Evolutionary conservation across 306 rosid genomes (phyloP).

Genomic region (Malus domestica): DNA sequence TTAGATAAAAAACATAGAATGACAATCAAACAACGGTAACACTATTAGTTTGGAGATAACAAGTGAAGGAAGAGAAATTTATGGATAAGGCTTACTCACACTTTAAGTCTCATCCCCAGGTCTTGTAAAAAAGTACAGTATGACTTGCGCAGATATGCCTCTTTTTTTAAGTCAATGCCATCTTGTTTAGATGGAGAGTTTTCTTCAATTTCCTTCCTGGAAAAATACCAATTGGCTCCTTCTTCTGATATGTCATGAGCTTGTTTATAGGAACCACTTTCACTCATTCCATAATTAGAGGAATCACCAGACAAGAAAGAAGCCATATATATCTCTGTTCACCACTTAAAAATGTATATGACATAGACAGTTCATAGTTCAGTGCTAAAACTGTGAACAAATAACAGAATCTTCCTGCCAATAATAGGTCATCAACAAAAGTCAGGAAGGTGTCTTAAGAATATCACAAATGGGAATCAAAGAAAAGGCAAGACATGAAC

Average conservation of each 20-base stretch:
- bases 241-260: slow-evolving; percentile 38
- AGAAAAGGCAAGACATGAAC: not conserved
- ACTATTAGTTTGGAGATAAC: not conserved
- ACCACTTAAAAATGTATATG: not conserved
- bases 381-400: not conserved
- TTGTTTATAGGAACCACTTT: slow-evolving; percentile 32
- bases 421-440: not conserved
- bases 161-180: slow-evolving; percentile 90
- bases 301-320: slow-evolving; percentile 34
- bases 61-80: not conserved
- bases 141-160: slow-evolving; percentile 86
- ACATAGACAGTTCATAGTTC: not conserved
- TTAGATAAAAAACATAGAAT: not conserved
- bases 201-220: slow-evolving; percentile 82
- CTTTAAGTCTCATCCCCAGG: slow-evolving; percentile 94
- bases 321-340: slow-evolving; percentile 33
- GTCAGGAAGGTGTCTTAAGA: not conserved
- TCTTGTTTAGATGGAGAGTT: slow-evolving; percentile 78
- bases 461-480: not conserved
- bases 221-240: slow-evolving; percentile 66
- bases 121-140: slow-evolving; percentile 95
- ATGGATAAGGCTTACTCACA: slow-evolving; percentile 44
- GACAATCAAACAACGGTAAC: not conserved
- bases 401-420: slow-evolving; percentile 8
- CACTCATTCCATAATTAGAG: slow-evolving; percentile 31